phyloP scores from a whole-genome alignment of 2,329 filamentous ascomycete genomes.

The Cladosporium sp. region DNA sequence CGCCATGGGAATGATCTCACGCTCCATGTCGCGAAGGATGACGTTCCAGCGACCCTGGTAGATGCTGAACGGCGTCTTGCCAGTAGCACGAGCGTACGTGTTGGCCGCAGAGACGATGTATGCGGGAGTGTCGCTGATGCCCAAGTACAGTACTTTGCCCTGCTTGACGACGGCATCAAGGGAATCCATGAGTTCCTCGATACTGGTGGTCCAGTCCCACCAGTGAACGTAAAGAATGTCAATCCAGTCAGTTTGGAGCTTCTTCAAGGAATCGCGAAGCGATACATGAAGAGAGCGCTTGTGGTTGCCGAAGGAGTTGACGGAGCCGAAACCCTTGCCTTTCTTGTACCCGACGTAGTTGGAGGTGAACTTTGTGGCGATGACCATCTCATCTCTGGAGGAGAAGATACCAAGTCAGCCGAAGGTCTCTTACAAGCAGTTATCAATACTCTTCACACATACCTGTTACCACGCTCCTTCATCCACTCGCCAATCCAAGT shows the following conservation, averaged over 20 bases:
- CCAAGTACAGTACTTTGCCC: slow-evolving; percentile 50
- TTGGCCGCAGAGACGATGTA: slow-evolving; percentile 39
- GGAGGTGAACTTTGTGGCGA: slow-evolving; percentile 58
- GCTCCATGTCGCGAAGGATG: slow-evolving; percentile 60
- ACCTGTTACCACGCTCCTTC: slow-evolving; percentile 42
- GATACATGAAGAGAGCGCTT: slow-evolving; percentile 62
- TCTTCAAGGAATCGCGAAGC: slow-evolving; percentile 43
- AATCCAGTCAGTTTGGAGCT: slow-evolving; percentile 68
- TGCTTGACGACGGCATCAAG: slow-evolving; percentile 45
- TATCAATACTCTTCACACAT: background rate
- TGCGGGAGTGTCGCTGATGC: slow-evolving; percentile 48
- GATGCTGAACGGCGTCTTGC: slow-evolving; percentile 69
- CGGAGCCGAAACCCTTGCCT: slow-evolving; percentile 22
- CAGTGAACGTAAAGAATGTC: slow-evolving; percentile 54
- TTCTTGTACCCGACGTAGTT: slow-evolving; percentile 21
- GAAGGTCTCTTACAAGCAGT: background rate
- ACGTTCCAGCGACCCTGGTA: slow-evolving; percentile 68
- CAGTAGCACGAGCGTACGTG: slow-evolving; percentile 65
- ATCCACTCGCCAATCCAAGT: slow-evolving; percentile 54
- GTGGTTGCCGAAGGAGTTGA: slow-evolving; percentile 62
- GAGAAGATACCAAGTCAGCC: background rate
- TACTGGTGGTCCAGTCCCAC: slow-evolving; percentile 67
- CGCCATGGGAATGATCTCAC: slow-evolving; percentile 52
- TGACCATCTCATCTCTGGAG: slow-evolving; percentile 51
- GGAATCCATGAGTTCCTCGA: slow-evolving; percentile 69